phyloP scores from a whole-genome alignment of 345 rosid genomes.

The Ceriops tagal region DNA sequence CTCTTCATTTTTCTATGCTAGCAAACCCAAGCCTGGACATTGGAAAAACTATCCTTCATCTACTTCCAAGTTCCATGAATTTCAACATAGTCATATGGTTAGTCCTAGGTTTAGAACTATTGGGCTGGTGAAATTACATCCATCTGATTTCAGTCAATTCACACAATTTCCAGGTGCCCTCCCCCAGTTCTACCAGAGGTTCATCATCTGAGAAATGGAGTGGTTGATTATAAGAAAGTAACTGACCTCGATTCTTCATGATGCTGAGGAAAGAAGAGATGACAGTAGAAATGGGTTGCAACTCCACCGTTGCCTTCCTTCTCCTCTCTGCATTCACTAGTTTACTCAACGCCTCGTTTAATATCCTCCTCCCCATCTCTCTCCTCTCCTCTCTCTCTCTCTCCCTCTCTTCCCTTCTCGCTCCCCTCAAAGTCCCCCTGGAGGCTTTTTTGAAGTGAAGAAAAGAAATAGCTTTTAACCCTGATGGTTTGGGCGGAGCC shows the following conservation, averaged over 20 bases:
- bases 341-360: conserved; percentile 80
- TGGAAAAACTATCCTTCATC: too few species aligned
- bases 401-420: neutral
- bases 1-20: too few species aligned
- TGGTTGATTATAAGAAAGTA: neutral
- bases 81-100: too few species aligned
- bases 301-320: conserved; percentile 66
- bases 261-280: conserved; percentile 83
- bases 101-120: too few species aligned
- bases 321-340: conserved; percentile 91
- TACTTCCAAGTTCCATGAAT: too few species aligned
- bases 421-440: too few species aligned
- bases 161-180: too few species aligned
- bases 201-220: too few species aligned
- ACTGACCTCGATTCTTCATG: conserved; percentile 74
- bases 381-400: conserved; percentile 5
- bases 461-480: neutral
- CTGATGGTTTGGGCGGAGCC: neutral
- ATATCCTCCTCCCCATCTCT: conserved; percentile 81
- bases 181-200: too few species aligned
- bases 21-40: too few species aligned
- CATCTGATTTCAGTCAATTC: too few species aligned
- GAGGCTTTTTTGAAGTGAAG: neutral
- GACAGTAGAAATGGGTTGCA: conserved; percentile 77
- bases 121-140: too few species aligned